Percentiles rank a stretch among this genome's conserved stretches.
These are phyloP conservation scores for Orbilia ellipsospora DNA, from an alignment of 2,329 filamentous ascomycete species.

Conservation along the genomic window DNA sequence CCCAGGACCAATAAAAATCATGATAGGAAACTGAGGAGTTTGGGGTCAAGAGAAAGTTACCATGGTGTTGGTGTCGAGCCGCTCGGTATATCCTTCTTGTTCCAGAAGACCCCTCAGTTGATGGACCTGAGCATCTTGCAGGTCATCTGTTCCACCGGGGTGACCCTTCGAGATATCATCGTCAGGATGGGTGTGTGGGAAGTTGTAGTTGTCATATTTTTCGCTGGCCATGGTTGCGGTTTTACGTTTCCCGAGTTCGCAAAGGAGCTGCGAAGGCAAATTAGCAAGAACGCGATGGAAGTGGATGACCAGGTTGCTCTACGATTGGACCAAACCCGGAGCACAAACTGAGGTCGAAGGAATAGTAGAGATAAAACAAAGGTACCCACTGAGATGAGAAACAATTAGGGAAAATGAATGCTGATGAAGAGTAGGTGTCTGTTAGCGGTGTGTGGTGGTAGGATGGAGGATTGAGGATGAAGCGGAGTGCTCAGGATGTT, in stretches of 20 bases:
- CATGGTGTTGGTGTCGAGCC: constrained; percentile 91
- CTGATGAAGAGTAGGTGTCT: neutral
- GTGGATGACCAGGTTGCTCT: neutral
- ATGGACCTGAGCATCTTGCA: constrained; percentile 88
- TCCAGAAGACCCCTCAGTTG: constrained; percentile 89
- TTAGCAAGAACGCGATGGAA: constrained; percentile 2
- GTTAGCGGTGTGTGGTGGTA: neutral
- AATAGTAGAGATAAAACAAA: too few relatives aligned
- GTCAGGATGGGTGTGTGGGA: constrained; percentile 79
- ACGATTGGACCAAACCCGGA: constrained; percentile 8
- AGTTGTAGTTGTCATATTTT: constrained; percentile 98
- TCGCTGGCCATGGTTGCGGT: constrained; percentile 60
- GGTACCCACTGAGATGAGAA: too few relatives aligned
- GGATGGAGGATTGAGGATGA: too few relatives aligned
- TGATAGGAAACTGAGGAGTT: neutral
- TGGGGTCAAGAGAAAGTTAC: constrained; percentile 65
- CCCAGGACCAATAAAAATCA: neutral
- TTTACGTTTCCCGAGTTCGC: too few relatives aligned
- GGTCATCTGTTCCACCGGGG: constrained; percentile 83
- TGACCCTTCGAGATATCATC: constrained; percentile 71
- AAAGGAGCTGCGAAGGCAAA: too few relatives aligned
- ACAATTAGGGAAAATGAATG: too few relatives aligned
- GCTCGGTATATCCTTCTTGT: constrained; percentile 80
- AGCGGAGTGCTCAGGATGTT: neutral
- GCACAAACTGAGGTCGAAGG: neutral